These are phyloP conservation scores for Monosporozyma yasuniensis DNA, from an alignment of 805 yeast genomes.

Conservation along the genomic window DNA sequence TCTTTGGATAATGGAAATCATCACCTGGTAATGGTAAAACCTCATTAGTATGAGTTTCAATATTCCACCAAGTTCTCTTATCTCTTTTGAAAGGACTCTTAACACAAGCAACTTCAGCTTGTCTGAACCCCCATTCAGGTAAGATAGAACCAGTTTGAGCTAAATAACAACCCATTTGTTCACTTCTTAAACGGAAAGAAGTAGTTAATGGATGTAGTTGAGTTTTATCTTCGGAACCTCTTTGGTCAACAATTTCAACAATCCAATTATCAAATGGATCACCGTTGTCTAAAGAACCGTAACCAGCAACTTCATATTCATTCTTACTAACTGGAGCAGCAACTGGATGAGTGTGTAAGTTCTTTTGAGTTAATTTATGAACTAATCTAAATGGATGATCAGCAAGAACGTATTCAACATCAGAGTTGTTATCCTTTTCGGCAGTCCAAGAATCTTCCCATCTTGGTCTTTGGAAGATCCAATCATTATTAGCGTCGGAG, in stretches of 20 bases:
- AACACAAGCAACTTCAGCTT: constrained; percentile 67
- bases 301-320: constrained; percentile 79
- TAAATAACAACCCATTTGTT: constrained; percentile 60
- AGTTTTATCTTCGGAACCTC: constrained; percentile 38
- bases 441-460: constrained; percentile 25
- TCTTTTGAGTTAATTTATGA: constrained; percentile 63
- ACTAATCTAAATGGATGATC: constrained; percentile 62
- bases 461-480: constrained; percentile 58
- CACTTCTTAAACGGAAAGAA: constrained; percentile 58
- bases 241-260: constrained; percentile 66
- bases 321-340: constrained; percentile 65
- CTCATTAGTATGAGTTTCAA: constrained; percentile 59
- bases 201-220: constrained; percentile 67
- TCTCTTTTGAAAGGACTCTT: constrained; percentile 60
- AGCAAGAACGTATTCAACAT: constrained; percentile 37
- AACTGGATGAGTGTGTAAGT: constrained; percentile 78
- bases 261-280: constrained; percentile 88
- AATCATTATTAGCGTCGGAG: constrained; percentile 80
- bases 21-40: constrained; percentile 46
- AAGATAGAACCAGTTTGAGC: constrained; percentile 60
- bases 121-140: constrained; percentile 86
- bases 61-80: constrained; percentile 84
- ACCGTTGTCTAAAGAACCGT: constrained; percentile 61
- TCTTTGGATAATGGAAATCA: constrained; percentile 46
- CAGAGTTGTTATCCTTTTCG: constrained; percentile 16